Evolutionary conservation across 139 green algal species (phyloP).

Genomic region (Chlorella sp.): DNA sequence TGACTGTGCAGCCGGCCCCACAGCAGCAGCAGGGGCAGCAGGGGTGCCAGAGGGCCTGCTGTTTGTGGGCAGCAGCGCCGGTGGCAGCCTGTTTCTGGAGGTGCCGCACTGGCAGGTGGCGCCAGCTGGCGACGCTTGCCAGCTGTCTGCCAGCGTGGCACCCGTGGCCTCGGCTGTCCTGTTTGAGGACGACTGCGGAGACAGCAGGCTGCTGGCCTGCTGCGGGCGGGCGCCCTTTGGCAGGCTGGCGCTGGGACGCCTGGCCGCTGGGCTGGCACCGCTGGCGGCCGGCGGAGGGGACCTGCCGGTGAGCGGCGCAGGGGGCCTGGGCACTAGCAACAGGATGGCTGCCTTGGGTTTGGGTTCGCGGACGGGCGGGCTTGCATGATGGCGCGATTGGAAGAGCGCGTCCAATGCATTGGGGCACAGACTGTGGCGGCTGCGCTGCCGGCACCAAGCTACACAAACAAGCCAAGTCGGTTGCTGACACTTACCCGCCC

Average conservation of each 20-base stretch:
- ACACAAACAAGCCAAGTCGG: too few species aligned
- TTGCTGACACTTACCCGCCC: too few species aligned
- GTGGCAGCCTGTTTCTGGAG: constrained; percentile 3
- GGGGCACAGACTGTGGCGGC: too few species aligned
- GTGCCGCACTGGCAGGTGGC: neutral
- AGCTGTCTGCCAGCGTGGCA: constrained; percentile 1
- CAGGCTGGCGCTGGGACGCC: constrained; percentile 2
- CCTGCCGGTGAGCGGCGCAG: constrained; percentile 9
- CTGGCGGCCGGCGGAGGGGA: neutral
- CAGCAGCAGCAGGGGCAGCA: neutral
- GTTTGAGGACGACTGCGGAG: constrained; percentile 23
- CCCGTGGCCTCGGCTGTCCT: neutral
- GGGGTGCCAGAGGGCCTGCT: neutral
- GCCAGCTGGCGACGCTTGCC: neutral
- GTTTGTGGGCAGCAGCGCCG: constrained; percentile 33
- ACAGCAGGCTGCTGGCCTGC: neutral
- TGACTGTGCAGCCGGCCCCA: too few species aligned
- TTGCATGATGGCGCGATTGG: too few species aligned
- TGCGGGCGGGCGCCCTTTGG: neutral
- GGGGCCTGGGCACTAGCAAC: neutral
- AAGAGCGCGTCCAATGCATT: too few species aligned
- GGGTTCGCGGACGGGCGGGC: neutral
- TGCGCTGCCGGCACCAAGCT: too few species aligned
- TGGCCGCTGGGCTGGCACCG: neutral
- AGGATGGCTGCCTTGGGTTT: neutral